Conservation (phyloP, 2,329 filamentous ascomycete genomes). For the Calonectria pseudoreteaudii region DNA sequence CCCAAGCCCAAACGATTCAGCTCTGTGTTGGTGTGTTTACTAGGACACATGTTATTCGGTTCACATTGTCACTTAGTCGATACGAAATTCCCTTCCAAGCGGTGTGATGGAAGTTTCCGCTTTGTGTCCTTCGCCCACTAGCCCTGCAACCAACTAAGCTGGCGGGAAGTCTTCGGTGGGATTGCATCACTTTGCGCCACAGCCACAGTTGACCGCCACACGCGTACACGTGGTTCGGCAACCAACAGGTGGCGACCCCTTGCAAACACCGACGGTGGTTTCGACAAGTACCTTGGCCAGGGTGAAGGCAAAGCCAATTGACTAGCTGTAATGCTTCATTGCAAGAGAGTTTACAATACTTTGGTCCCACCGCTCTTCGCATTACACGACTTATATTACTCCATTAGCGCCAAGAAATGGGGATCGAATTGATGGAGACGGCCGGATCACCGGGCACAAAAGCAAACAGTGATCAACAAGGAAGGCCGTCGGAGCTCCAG, state of each 20-base stretch:
- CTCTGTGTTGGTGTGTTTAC: background rate
- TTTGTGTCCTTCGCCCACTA: background rate
- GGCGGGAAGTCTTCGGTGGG: background rate
- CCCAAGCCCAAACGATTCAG: background rate
- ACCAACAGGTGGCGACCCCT: background rate
- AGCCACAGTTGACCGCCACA: conserved; percentile 29
- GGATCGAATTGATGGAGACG: background rate
- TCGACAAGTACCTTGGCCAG: background rate
- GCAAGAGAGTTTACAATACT: background rate
- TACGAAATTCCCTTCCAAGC: background rate
- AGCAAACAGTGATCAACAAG: conserved; percentile 12
- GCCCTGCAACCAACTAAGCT: background rate
- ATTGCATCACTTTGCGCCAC: conserved; percentile 37
- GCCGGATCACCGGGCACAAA: conserved; percentile 1
- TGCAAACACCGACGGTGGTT: background rate
- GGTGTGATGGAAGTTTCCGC: background rate
- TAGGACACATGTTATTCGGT: background rate
- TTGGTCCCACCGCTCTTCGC: background rate
- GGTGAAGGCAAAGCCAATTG: background rate
- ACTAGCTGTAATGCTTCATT: background rate
- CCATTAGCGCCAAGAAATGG: background rate
- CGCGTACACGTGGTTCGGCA: conserved; percentile 19
- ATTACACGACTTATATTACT: background rate
- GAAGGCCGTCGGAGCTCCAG: background rate
- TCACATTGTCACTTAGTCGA: background rate